Evolutionary conservation across 371 early-diverging fungal genomes (phyloP).

Genomic region (Smittium culicis): DNA sequence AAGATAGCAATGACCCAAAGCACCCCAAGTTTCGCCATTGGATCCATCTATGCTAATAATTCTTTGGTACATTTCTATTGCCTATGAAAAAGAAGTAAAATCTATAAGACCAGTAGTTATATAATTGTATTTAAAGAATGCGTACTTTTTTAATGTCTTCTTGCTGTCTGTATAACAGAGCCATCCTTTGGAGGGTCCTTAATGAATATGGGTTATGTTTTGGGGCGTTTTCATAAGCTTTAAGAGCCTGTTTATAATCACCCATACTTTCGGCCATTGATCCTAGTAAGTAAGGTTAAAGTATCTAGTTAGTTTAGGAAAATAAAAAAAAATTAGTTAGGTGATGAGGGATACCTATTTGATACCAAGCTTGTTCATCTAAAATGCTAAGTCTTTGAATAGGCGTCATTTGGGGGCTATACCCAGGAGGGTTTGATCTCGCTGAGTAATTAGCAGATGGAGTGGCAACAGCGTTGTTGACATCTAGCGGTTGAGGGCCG

Average conservation of each 20-base stretch:
- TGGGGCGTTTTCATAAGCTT: constrained; percentile 69
- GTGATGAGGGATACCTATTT: not conserved
- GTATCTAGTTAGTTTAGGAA: not conserved
- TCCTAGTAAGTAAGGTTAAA: no score
- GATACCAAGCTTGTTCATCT: constrained; percentile 7
- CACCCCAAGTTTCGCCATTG: constrained; percentile 87
- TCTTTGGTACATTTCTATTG: constrained; percentile 77
- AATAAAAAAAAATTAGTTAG: not conserved
- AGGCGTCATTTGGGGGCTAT: constrained; percentile 5
- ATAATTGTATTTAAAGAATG: no score
- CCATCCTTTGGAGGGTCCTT: constrained; percentile 49
- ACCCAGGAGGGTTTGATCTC: not conserved
- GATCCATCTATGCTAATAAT: constrained; percentile 58
- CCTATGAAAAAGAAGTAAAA: constrained; percentile 30
- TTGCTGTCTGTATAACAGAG: constrained; percentile 38
- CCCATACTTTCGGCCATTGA: constrained; percentile 52
- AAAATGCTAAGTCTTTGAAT: constrained; percentile 1
- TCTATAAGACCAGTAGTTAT: no score
- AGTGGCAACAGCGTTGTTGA: not conserved
- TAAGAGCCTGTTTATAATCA: constrained; percentile 60
- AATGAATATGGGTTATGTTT: constrained; percentile 79
- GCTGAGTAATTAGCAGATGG: not conserved
- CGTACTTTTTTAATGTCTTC: constrained; percentile 39
- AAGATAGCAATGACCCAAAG: constrained; percentile 82
- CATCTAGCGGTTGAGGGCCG: not conserved